Evolutionary conservation across 306 rosid species (phyloP).

Genomic region (Arachis hypogaea): DNA sequence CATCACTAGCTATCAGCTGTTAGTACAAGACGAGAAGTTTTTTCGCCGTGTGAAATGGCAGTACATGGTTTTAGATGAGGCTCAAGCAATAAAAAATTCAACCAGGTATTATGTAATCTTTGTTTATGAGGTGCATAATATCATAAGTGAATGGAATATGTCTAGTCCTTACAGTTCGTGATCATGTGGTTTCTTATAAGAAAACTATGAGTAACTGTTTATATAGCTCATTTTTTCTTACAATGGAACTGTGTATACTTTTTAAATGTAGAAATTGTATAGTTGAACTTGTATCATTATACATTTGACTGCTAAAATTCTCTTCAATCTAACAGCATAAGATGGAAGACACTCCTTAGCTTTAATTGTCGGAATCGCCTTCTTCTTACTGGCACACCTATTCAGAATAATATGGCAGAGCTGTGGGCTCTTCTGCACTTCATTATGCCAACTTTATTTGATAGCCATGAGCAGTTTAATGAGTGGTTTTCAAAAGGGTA

Average conservation of each 20-base stretch:
- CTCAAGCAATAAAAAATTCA: conserved; percentile 85
- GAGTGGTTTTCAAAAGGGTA: conserved; percentile 99
- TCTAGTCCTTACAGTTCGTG: conserved; percentile 1
- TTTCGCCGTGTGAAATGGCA: conserved; percentile 91
- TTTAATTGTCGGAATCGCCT: conserved; percentile 96
- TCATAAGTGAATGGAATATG: conserved; percentile 7
- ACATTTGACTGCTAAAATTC: conserved; percentile 5
- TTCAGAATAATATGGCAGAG: conserved; percentile 99
- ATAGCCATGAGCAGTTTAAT: conserved; percentile 97
- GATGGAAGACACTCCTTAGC: conserved; percentile 99
- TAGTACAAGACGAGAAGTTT: conserved; percentile 70
- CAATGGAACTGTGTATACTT: conserved; percentile 17
- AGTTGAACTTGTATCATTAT: conserved; percentile 22
- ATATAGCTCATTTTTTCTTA: conserved; percentile 13
- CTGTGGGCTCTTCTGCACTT: conserved; percentile 98
- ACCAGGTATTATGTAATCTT: conserved; percentile 55
- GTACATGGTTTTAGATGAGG: conserved; percentile 91
- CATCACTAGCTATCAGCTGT: conserved; percentile 82
- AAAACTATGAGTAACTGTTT: conserved; percentile 14
- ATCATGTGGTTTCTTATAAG: neutral
- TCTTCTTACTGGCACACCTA: conserved; percentile 92
- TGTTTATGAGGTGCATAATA: conserved; percentile 1
- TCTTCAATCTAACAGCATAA: conserved; percentile 66
- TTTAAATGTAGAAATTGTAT: conserved; percentile 1
- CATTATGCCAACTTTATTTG: conserved; percentile 97